Evolutionary conservation across 139 green algal genomes (phyloP), one percentile per base, ranked within the genome.

Genomic region (Yamagishiella unicocca): DNA sequence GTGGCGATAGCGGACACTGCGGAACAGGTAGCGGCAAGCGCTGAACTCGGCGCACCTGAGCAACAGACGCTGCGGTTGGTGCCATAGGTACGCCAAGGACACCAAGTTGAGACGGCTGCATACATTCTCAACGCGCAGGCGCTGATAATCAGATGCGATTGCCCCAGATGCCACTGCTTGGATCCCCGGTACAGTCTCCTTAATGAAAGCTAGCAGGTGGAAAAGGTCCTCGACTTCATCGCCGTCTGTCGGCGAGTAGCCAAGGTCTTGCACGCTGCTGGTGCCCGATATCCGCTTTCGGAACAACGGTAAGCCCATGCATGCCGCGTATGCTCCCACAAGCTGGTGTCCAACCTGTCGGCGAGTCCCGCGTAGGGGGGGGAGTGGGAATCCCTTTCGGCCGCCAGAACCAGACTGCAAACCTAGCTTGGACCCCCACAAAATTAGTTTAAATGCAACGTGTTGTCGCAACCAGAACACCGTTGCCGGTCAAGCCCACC

Each of bases 81-180:
- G 95, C 98, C 98, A 99, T 70, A 99, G 88, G 84, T 94, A 97
- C 29, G 96, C 95, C 42, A 99, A 93, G 1, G 97, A 98, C 37
- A 96, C 93, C 46, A 99, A 91, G 53, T 94, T 93, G 46, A 99
- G 90, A 0, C 96, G 91, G 4, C 81, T 78, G 67, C 96, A 99
- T 77, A 99, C 95, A 82, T 94, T 92, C 90, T 99, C 98, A 62
- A 99, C 97, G 19, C 98, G 93, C 70, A 98, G 90, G 29, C 98
- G 92, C 93, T 99, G 98, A 93, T 99, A 99, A 92, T 99, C 98
- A 0, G 94, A 98, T 2, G 96, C 95, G 46, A 99, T 99, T 22
- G 98, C 98, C 2, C 98, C 98, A 7, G 85, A 96, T 1, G 91
- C 92, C 22, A 99, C 97, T 1, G 93, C 97, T 38, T 93, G 58